Evolutionary conservation across 1,284 basidiomycete genomes (phyloP).

Genomic region (Rhodotorula mucilaginosa): DNA sequence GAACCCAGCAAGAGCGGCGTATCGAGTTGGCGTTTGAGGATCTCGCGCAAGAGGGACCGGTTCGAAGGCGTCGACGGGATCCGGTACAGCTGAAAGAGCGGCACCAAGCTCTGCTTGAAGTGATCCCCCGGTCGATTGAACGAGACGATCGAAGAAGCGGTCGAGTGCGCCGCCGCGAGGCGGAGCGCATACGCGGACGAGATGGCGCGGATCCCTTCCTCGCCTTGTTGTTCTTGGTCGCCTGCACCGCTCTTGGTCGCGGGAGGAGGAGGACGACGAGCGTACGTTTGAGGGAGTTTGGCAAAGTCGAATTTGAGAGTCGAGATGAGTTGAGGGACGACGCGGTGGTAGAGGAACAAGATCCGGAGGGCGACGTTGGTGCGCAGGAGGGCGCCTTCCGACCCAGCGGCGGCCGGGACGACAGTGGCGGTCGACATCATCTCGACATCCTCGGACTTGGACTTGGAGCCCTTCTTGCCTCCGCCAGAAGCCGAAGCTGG

Average conservation of each 20-base stretch:
- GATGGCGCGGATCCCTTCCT: constrained; percentile 31
- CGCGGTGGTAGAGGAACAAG: constrained; percentile 39
- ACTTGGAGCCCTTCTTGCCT: background rate
- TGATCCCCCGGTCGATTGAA: constrained; percentile 26
- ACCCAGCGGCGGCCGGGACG: background rate
- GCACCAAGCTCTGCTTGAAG: constrained; percentile 34
- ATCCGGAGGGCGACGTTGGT: constrained; percentile 39
- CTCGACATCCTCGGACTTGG: background rate
- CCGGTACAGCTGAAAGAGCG: constrained; percentile 37
- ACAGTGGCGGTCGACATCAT: background rate
- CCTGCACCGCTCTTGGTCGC: too few relatives aligned
- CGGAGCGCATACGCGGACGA: constrained; percentile 37
- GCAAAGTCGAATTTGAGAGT: constrained; percentile 41
- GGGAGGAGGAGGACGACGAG: too few relatives aligned
- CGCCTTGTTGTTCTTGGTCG: background rate
- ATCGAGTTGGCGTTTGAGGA: constrained; percentile 25
- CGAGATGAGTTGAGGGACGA: constrained; percentile 30
- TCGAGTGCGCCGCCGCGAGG: constrained; percentile 31
- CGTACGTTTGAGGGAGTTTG: constrained; percentile 35
- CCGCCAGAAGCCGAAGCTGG: background rate
- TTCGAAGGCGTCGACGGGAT: constrained; percentile 24
- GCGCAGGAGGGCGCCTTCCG: constrained; percentile 21
- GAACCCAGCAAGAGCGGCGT: constrained; percentile 30
- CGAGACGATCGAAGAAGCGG: background rate
- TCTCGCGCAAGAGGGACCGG: constrained; percentile 25